A percentile compares a stretch with the other conserved stretches of the same genome.
Conservation (phyloP, 805 yeast genomes). For the Candida jianshihensis region DNA sequence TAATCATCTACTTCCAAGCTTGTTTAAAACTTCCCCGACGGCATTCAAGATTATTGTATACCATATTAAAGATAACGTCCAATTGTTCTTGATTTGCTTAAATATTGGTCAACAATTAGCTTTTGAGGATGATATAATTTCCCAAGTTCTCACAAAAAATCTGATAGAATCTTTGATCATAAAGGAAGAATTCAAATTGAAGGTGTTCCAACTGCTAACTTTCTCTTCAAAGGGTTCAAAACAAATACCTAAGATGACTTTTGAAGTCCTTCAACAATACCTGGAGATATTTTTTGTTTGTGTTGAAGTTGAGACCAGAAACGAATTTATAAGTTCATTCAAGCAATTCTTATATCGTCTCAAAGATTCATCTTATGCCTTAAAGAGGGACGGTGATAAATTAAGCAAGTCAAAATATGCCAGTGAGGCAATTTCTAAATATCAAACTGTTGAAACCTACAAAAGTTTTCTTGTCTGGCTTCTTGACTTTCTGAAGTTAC, state of each 20-base stretch:
- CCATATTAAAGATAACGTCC: conserved; percentile 24
- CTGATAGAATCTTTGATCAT: conserved; percentile 34
- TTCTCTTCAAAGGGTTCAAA: conserved; percentile 55
- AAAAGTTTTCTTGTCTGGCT: conserved; percentile 36
- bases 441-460: conserved; percentile 25
- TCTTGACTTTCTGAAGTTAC: conserved; percentile 27
- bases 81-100: conserved; percentile 44
- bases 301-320: conserved; percentile 59
- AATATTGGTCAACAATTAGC: conserved; percentile 59
- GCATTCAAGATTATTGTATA: conserved; percentile 35
- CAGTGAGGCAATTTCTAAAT: conserved; percentile 28
- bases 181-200: conserved; percentile 39
- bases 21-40: conserved; percentile 46
- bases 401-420: conserved; percentile 31
- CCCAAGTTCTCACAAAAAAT: conserved; percentile 27
- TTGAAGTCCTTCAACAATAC: conserved; percentile 35
- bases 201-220: conserved; percentile 54
- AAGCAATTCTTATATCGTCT: conserved; percentile 58
- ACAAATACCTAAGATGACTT: conserved; percentile 41
- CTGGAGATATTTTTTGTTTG: conserved; percentile 55
- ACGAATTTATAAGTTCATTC: conserved; percentile 54
- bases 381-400: conserved; percentile 44
- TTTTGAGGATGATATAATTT: conserved; percentile 45
- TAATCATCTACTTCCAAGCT: conserved; percentile 52
- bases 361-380: conserved; percentile 59